phyloP scores from a whole-genome alignment of 495 filamentous ascomycete genomes.

The Podospora bellae-mahoneyi region DNA sequence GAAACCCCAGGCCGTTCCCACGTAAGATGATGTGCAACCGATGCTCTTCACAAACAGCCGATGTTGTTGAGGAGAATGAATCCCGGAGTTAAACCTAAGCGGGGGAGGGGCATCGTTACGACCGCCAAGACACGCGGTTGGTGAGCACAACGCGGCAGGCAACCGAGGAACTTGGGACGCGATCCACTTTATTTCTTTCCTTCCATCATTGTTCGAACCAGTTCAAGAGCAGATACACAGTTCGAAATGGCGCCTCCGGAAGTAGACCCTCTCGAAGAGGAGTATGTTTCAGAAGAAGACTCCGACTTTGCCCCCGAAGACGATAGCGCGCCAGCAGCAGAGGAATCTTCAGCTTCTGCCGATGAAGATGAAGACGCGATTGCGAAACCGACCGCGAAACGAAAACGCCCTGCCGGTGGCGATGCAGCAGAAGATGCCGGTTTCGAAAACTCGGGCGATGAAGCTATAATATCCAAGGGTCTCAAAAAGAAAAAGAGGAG shows the following conservation, averaged over 20 bases:
- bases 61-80: background rate
- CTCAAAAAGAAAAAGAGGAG: slow-evolving; percentile 52
- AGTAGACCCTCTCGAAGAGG: slow-evolving; percentile 45
- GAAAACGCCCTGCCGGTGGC: slow-evolving; percentile 40
- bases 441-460: slow-evolving; percentile 71
- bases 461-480: slow-evolving; percentile 64
- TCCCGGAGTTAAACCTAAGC: background rate
- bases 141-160: slow-evolving; percentile 13
- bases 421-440: slow-evolving; percentile 44
- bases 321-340: slow-evolving; percentile 37
- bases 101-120: background rate
- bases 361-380: slow-evolving; percentile 36
- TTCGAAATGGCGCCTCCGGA: slow-evolving; percentile 23
- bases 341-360: slow-evolving; percentile 41
- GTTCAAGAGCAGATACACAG: background rate
- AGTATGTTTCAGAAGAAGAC: slow-evolving; percentile 70
- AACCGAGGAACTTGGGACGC: background rate
- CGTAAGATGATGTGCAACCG: background rate
- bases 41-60: background rate
- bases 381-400: slow-evolving; percentile 23
- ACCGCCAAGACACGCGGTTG: slow-evolving; percentile 13
- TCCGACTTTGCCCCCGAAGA: slow-evolving; percentile 68
- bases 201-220: slow-evolving; percentile 3
- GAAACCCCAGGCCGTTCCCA: background rate
- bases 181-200: slow-evolving; percentile 9